These are phyloP conservation scores for Penicillium canariense DNA, from an alignment of 495 filamentous ascomycete genomes.

Conservation along the genomic window DNA sequence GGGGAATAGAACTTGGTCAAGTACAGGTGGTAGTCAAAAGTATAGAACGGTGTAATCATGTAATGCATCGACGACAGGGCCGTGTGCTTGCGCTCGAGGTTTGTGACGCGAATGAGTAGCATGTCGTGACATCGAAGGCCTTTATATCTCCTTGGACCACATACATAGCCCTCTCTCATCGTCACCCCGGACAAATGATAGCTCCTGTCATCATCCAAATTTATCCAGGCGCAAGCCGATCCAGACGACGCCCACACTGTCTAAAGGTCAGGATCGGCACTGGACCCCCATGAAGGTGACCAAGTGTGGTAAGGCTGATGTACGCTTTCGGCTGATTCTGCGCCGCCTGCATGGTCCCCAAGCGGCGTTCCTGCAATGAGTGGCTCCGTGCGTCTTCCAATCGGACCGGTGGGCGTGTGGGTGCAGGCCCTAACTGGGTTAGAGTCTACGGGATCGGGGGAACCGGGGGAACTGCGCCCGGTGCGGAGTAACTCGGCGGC, in stretches of 20 bases:
- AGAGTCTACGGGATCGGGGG: neutral
- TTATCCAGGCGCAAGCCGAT: neutral
- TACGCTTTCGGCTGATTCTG: neutral
- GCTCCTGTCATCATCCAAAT: neutral
- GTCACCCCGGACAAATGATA: neutral
- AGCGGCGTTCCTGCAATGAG: neutral
- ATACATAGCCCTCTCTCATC: neutral
- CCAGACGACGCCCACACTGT: neutral
- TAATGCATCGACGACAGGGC: too few relatives aligned
- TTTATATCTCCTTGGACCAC: neutral
- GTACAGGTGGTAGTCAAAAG: neutral
- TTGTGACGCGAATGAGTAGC: too few relatives aligned
- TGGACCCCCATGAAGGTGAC: neutral
- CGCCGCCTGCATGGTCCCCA: conserved; percentile 1
- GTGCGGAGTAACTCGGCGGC: neutral
- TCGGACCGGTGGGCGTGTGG: neutral
- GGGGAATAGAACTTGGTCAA: too few relatives aligned
- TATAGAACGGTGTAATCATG: neutral
- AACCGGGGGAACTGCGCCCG: neutral
- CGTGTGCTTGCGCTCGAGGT: too few relatives aligned
- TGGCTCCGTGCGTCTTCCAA: neutral
- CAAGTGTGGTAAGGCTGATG: neutral
- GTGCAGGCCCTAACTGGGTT: neutral
- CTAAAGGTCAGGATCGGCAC: neutral
- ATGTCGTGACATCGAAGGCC: neutral